These are phyloP conservation scores for Picochlorum costavermella DNA, from an alignment of 139 green algal genomes.

Conservation along the genomic window DNA sequence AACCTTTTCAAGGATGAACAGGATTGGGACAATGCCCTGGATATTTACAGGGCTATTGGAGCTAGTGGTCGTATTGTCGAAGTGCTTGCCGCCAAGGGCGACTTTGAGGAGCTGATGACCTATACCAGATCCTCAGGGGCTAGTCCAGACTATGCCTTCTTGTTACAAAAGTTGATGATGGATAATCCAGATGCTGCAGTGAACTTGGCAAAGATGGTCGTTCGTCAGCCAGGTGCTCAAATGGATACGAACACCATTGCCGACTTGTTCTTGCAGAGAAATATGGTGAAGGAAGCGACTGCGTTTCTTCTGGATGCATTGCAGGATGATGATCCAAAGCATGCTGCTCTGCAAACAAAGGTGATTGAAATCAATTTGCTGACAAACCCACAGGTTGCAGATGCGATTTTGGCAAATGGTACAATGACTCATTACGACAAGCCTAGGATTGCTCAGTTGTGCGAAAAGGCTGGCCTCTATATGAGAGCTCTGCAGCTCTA, in stretches of 20 bases:
- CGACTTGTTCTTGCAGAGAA: slow-evolving; percentile 94
- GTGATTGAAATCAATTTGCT: slow-evolving; percentile 99
- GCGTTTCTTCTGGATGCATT: slow-evolving; percentile 96
- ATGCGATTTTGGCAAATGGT: slow-evolving; percentile 92
- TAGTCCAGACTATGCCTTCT: slow-evolving; percentile 92
- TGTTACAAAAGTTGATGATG: slow-evolving; percentile 89
- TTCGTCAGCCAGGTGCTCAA: slow-evolving; percentile 60
- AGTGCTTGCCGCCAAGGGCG: slow-evolving; percentile 84
- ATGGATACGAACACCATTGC: slow-evolving; percentile 90
- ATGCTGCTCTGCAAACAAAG: slow-evolving; percentile 88
- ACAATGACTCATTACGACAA: slow-evolving; percentile 95
- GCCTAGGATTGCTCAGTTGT: slow-evolving; percentile 93
- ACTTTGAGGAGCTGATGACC: slow-evolving; percentile 78
- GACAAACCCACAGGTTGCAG: slow-evolving; percentile 92
- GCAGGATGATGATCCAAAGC: slow-evolving; percentile 75
- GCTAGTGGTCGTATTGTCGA: slow-evolving; percentile 63
- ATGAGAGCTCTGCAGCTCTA: slow-evolving; percentile 98
- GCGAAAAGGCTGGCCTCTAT: slow-evolving; percentile 98
- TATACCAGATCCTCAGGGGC: slow-evolving; percentile 70
- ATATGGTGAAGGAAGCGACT: slow-evolving; percentile 86
- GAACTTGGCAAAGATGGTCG: slow-evolving; percentile 88
- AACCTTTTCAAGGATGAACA: slow-evolving; percentile 74
- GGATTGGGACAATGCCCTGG: slow-evolving; percentile 88
- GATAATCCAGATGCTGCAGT: slow-evolving; percentile 87
- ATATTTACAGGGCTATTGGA: slow-evolving; percentile 75